Base-by-base conservation (phyloP, 208 protist genomes). In the Crithidia thermophila region DNA sequence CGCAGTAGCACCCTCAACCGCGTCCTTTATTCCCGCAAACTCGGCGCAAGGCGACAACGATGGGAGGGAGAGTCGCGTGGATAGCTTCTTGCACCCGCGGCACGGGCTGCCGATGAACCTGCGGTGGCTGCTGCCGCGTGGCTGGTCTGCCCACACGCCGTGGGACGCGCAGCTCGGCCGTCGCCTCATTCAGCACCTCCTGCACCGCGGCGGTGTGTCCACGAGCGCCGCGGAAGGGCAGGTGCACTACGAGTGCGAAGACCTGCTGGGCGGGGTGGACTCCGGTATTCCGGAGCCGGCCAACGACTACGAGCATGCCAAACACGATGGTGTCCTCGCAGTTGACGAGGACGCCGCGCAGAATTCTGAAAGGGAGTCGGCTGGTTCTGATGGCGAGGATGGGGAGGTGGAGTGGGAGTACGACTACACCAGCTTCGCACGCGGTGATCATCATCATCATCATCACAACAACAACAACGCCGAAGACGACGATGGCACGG, bases 151-250 rank as follows among this genome's bases (percentile, higher is more conserved):
- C 9, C 60, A 75, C 61, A 75, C 61, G 20, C 69, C 69, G 23
- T 75, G 69, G 69, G 69, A 75, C 52, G 60, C 62, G 33, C 61
- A 75, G 61, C 61, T 75, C 43, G 69, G 69, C 13, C 69, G 69
- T 30, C 69, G 69, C 8, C 33, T 75, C 33, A 68, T 75, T 31
- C 52, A 31, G 4, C 42, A 65, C 28, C 52, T 75, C 25, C 61
- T 75, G 23, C 42, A 46, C 5, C 69, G 65, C 23, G 63, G 60
- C 25, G 34, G 28, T 18, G 49, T 28, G 0, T 18, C 69, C 9
- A 51, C 43, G 4, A 16, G 21, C 61, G 43, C 53, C n/a, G 53
- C 40, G 3, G 63, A 47, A n/a, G 69, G 69, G 13, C 53, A 75
- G 46, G 46, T 75, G 21, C 43, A 36, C 45, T 75, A 75, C 46